Evolutionary conservation across 768 basidiomycete species (phyloP), one percentile per base, ranked within the genome.

Genomic region (Baorangia bicolor): DNA sequence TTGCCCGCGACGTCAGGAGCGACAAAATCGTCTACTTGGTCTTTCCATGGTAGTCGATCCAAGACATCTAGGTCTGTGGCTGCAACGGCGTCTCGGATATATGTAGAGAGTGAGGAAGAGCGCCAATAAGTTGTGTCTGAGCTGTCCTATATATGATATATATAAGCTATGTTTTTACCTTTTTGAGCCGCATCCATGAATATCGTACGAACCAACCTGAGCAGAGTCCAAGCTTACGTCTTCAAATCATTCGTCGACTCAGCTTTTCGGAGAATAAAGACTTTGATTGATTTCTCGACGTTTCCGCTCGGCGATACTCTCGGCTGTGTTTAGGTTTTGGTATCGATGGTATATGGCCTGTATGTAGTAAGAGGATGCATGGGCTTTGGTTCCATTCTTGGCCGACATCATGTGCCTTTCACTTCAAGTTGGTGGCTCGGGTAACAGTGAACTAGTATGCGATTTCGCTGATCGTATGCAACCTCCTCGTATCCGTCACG

Each of bases 11-110:
- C 18, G 14, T 50, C 55, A 9, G 12, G 14, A 12, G 34, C 3
- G 16, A 56, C 48, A 12, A 25, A 31, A 18, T 56, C 52, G 16
- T 62, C 56, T 2, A 47, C 44, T 20, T 55, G 62, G 54, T 61
- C 56, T 20, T 51, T 55, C 45, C n/a, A 39, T 21, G 49, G 33
- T 25, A 42, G n/a, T 51, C 42, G 9, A 12, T 51, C 51, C 21
- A 51, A 53, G 27, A 18, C 27, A 16, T 34, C 48, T 35, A 37
- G 23, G 18, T 49, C 33, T 21, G 23, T 48, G 38, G 25, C 39
- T 25, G 18, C 14, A 7, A 37, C n/a, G 20, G 5, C 35, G n/a
- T 35, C 33, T 25, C n/a, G 12, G 27, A 28, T 34, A 23, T n/a
- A n/a, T n/a, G 12, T 31, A 20, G 38, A 20, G 20, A 40, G 14